Base-by-base conservation (phyloP, 345 rosid species). In the Euphorbia tirucalli region DNA sequence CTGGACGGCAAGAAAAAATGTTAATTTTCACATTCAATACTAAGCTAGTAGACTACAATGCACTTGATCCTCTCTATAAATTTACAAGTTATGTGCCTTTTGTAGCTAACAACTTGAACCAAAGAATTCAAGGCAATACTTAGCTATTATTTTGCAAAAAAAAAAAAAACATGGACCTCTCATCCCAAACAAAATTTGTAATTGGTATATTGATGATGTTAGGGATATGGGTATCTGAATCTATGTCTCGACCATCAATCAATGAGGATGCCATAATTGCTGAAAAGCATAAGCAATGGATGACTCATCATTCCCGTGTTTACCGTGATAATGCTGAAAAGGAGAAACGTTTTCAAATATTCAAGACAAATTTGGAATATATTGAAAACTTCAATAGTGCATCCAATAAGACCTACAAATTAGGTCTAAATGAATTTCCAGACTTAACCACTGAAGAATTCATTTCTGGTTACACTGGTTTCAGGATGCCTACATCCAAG, bases 281-380 rank as follows among this genome's bases (percentile, higher is more conserved):
- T 21, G 58, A 71, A 32, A 66, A 63, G 73, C 69, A 71, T 37
- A 57, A 77, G 69, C 80, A 59, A 56, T 77, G 80, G 80, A 66
- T 77, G 73, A 68, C 39, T 19, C 35, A 15, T 2, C 63, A 66
- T 30, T 58, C 73, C 1, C 76, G 80, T 0, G 52, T 37, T 5
- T 77, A 77, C 16, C 16, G 39, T 6, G 58, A 68, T 28, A 15
- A 27, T 11, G 39, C 22, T 1, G 80, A 77, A 64, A 72, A 71
- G 66, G 64, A 76, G 68, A 72, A 28, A 56, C 75, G 75, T 11
- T 66, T 65, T 27, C 61, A 65, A 62, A 71, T 65, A 61, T 76
- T 76, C 73, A 77, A 61, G 76, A 44, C 61, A n/a, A 77, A 77
- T 25, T 30, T 66, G 35, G 64, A 48, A 18, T 41, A 63, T 16